Base-by-base conservation (phyloP, 2,329 filamentous ascomycete species). In the Aspergillus awamori region DNA sequence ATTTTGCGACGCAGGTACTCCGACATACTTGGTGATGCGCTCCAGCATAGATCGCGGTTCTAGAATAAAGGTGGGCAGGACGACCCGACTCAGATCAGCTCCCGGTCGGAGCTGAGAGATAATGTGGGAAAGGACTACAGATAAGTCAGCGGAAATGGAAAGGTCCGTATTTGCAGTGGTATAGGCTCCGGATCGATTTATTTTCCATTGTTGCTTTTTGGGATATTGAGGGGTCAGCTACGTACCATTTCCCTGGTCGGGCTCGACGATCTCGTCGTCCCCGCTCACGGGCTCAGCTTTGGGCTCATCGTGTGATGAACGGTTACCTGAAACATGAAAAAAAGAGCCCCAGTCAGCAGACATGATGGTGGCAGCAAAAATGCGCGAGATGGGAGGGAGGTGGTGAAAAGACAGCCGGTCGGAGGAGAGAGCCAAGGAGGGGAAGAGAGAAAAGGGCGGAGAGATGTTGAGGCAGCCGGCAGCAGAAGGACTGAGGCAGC, bases 1-100 rank as follows among this genome's bases (percentile, higher is more conserved):
- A 11, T 5, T 5, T 47, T 36, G 47, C 20, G 47, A 2, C n/a
- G 17, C 22, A 22, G 30, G 22, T 15, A 20, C n/a, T 20, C 28
- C 17, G 15, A 67, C 58, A 57, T 82, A 97, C 93, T 99, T 99
- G 72, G 95, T 99, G 76, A 99, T 99, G 70, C 95, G 88, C 80
- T 99, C 95, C 70, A 99, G 82, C 95, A 99, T 99, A 70, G 93
- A 97, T 73, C 93, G 89, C 24, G 95, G 95, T 78, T 99, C 95
- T 69, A 99, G 87, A 72, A 99, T 99, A 77, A 99, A 99, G 52
- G 95, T 99, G 43, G 95, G 95, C 59, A 99, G 83, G 38, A 95
- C 94, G 64, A 99, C 93, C 70, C 94, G 87, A 79, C 93, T 97
- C 69, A 99, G 83, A 77, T 99, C 95, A 71, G 95, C 95, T 67